Conservation (phyloP, 768 basidiomycete species). For the Podaxis carcinomalis region DNA sequence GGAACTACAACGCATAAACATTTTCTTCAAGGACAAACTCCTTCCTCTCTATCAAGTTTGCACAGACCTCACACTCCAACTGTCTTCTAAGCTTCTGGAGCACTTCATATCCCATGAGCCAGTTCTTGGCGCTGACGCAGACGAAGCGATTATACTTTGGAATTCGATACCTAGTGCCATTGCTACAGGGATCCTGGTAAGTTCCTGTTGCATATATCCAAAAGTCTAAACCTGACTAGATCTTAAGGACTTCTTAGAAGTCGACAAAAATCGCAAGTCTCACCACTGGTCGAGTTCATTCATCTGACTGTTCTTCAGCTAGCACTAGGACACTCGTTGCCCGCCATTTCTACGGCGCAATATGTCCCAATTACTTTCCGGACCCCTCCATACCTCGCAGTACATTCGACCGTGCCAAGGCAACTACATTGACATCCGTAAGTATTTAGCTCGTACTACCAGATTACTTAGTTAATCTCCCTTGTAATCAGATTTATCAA, state of each 20-base stretch:
- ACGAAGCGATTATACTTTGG: background rate
- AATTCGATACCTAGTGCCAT: slow-evolving; percentile 2
- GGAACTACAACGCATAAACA: background rate
- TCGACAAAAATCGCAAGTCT: slow-evolving; percentile 12
- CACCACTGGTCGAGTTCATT: background rate
- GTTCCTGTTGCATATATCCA: slow-evolving; percentile 4
- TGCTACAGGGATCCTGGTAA: slow-evolving; percentile 23
- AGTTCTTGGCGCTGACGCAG: background rate
- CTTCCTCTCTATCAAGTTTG: background rate
- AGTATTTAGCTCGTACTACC: background rate
- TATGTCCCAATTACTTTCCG: slow-evolving; percentile 17
- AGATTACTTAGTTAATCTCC: slow-evolving; percentile 17
- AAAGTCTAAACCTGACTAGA: background rate
- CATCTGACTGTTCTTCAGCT: background rate
- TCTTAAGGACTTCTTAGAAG: slow-evolving; percentile 16
- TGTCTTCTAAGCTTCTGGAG: background rate
- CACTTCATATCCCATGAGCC: background rate
- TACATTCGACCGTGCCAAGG: background rate
- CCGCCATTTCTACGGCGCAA: slow-evolving; percentile 10
- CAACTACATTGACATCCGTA: slow-evolving; percentile 20
- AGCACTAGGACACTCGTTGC: slow-evolving; percentile 11
- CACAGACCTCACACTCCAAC: slow-evolving; percentile 1
- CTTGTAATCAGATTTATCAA: slow-evolving; percentile 41
- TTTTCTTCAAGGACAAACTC: background rate
- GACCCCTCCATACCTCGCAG: slow-evolving; percentile 8